Conservation (phyloP, 2,329 filamentous ascomycete species). For the Zasmidium citrigriseum region DNA sequence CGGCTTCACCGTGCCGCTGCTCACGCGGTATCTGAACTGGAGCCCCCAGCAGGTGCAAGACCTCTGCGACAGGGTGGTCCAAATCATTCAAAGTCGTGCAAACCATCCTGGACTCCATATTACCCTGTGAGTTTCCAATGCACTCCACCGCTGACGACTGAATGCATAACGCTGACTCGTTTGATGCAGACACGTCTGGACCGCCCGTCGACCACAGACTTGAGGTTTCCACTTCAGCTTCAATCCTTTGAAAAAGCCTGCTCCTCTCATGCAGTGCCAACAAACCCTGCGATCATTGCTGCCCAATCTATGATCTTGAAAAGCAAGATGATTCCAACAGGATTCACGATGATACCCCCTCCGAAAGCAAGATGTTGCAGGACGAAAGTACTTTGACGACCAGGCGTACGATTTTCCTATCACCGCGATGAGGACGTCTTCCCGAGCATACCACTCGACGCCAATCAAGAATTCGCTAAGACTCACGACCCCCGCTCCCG, state of each 20-base stretch:
- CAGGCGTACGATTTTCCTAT: no score
- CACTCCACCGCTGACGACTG: no score
- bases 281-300: no score
- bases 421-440: no score
- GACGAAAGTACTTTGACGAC: no score
- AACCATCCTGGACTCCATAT: constrained; percentile 56
- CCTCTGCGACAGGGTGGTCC: constrained; percentile 62
- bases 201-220: constrained; percentile 43
- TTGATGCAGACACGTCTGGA: constrained; percentile 47
- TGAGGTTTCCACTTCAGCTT: constrained; percentile 7
- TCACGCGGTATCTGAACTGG: constrained; percentile 67
- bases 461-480: no score
- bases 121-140: constrained; percentile 64
- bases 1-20: constrained; percentile 35
- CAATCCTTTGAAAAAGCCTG: background rate
- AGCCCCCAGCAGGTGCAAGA: constrained; percentile 60
- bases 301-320: no score
- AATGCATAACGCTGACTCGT: constrained; percentile 20
- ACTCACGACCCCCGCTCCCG: no score
- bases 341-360: no score
- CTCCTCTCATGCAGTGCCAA: background rate
- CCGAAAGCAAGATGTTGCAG: no score
- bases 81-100: constrained; percentile 15
- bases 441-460: no score
- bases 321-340: no score